These are phyloP conservation scores for Thozetella sp. DNA, from an alignment of 495 filamentous ascomycete genomes.

Conservation along the genomic window DNA sequence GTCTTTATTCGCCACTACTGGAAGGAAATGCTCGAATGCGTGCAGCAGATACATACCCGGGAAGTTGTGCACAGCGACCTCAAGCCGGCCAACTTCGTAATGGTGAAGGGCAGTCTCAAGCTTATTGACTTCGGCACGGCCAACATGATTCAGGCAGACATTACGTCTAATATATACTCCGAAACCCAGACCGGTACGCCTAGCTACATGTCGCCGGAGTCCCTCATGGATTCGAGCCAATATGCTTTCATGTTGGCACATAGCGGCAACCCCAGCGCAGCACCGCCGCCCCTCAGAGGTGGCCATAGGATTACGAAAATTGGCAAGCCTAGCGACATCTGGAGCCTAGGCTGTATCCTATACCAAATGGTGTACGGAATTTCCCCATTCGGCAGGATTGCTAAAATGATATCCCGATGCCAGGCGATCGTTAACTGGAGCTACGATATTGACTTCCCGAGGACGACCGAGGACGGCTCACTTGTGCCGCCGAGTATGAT, in stretches of 20 bases:
- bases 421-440: conserved; percentile 88
- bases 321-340: conserved; percentile 95
- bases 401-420: conserved; percentile 74
- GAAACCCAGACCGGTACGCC: conserved; percentile 94
- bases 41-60: conserved; percentile 80
- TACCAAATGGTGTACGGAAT: conserved; percentile 97
- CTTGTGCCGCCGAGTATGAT: conserved; percentile 71
- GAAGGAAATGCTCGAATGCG: conserved; percentile 98
- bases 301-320: conserved; percentile 85
- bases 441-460: conserved; percentile 80
- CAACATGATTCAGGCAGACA: conserved; percentile 88
- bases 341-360: conserved; percentile 93
- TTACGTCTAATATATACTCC: conserved; percentile 96
- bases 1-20: conserved; percentile 96
- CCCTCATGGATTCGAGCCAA: conserved; percentile 83
- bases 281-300: conserved; percentile 43
- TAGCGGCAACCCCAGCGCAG: conserved; percentile 47
- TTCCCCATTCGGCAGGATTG: conserved; percentile 90
- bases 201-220: conserved; percentile 98
- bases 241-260: conserved; percentile 33
- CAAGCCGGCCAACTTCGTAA: conserved; percentile 92
- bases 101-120: conserved; percentile 82
- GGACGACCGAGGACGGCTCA: conserved; percentile 71
- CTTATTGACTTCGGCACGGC: conserved; percentile 97
- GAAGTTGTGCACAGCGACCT: conserved; percentile 96